phyloP scores from a whole-genome alignment of 1,284 basidiomycete genomes.

The Fomes fomentarius region DNA sequence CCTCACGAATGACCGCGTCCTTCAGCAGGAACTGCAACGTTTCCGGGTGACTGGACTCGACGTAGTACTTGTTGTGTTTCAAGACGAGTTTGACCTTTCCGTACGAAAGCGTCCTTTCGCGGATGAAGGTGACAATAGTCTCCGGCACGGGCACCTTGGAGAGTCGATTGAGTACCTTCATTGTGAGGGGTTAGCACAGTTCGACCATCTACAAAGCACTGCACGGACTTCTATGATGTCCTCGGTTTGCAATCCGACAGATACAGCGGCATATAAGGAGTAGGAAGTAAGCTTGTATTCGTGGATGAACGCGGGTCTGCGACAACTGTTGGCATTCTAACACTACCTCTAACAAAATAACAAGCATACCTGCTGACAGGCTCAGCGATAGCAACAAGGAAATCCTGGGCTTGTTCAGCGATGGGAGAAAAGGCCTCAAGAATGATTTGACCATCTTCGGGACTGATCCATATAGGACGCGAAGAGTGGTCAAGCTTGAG shows the following conservation, averaged over 20 bases:
- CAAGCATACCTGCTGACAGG: constrained; percentile 92
- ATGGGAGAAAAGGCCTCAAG: constrained; percentile 96
- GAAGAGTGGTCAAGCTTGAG: constrained; percentile 90
- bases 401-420: constrained; percentile 98
- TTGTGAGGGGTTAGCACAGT: constrained; percentile 25
- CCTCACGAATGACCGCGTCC: constrained; percentile 83
- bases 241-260: constrained; percentile 96
- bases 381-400: constrained; percentile 97
- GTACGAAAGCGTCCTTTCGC: constrained; percentile 90
- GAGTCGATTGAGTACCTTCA: constrained; percentile 80
- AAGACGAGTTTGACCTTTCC: constrained; percentile 97
- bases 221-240: constrained; percentile 94
- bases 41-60: constrained; percentile 93
- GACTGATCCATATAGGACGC: constrained; percentile 93
- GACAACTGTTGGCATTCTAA: constrained; percentile 31
- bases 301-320: constrained; percentile 94
- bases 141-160: constrained; percentile 93
- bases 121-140: constrained; percentile 82
- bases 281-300: constrained; percentile 99
- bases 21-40: constrained; percentile 86
- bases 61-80: constrained; percentile 95
- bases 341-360: constrained; percentile 27
- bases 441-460: constrained; percentile 93
- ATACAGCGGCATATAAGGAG: constrained; percentile 97
- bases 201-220: constrained; percentile 15